phyloP scores from a whole-genome alignment of 2,329 filamentous ascomycete genomes.

The Aspergillus neoniger region DNA sequence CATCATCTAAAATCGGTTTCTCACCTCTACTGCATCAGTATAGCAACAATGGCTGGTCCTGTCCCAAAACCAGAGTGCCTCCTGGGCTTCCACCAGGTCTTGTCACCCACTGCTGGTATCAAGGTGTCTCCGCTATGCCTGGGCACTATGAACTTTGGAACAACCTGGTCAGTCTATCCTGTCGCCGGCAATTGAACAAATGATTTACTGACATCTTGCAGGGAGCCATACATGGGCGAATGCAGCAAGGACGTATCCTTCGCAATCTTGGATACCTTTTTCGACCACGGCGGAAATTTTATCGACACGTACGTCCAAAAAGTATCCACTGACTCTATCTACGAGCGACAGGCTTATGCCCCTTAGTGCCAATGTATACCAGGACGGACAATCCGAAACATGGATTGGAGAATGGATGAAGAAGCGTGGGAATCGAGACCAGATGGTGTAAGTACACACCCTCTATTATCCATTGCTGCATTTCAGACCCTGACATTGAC shows the following conservation, averaged over 20 bases:
- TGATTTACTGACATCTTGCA: not conserved
- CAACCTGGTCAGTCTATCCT: conserved; percentile 44
- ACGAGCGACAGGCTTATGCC: too few species aligned
- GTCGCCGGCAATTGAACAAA: too few species aligned
- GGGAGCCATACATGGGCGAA: conserved; percentile 36
- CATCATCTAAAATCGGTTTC: not conserved
- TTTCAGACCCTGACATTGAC: not conserved
- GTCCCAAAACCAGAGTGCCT: conserved; percentile 23
- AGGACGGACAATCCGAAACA: conserved; percentile 50
- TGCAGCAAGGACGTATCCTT: conserved; percentile 53
- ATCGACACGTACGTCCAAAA: conserved; percentile 48
- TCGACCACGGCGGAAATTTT: conserved; percentile 55
- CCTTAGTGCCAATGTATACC: conserved; percentile 50
- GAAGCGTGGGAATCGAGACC: conserved; percentile 47
- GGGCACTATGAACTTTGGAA: conserved; percentile 58
- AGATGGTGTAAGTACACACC: conserved; percentile 55
- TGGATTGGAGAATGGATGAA: conserved; percentile 59
- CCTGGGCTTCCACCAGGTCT: conserved; percentile 55
- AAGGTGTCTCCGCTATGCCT: conserved; percentile 57
- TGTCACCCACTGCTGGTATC: conserved; percentile 54
- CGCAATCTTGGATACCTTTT: conserved; percentile 54
- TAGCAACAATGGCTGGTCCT: not conserved
- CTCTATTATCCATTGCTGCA: conserved; percentile 24
- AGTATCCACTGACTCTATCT: not conserved
- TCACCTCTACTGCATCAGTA: not conserved